These are phyloP conservation scores for Neurospora discreta DNA, from an alignment of 495 filamentous ascomycete genomes.

Conservation along the genomic window DNA sequence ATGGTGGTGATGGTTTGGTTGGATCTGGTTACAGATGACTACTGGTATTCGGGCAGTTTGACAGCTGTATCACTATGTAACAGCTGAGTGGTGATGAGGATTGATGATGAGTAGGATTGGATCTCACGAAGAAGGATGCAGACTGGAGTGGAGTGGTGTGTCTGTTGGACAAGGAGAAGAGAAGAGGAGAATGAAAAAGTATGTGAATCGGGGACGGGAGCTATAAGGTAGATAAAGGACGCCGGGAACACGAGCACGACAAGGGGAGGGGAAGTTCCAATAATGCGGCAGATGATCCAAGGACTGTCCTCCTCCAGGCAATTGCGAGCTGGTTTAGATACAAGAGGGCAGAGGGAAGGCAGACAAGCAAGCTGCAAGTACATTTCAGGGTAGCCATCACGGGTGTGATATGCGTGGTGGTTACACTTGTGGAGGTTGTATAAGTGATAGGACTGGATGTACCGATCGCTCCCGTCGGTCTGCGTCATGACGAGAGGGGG, in stretches of 20 bases:
- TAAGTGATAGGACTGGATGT: not conserved
- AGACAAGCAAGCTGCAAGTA: not conserved
- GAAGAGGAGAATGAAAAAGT: slow-evolving; percentile 6
- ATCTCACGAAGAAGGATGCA: not conserved
- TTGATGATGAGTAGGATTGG: slow-evolving; percentile 1
- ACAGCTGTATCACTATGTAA: not conserved
- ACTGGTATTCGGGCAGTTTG: not conserved
- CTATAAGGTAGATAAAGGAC: not conserved
- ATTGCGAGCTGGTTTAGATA: not conserved
- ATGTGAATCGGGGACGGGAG: not conserved
- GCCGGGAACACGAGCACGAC: not conserved
- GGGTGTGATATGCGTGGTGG: not conserved
- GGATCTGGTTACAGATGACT: slow-evolving; percentile 1
- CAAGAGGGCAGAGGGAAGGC: not conserved
- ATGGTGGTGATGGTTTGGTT: slow-evolving; percentile 32
- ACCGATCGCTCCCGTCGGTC: not conserved
- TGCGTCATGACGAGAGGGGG: not conserved
- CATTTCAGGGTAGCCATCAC: not conserved
- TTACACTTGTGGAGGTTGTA: not conserved
- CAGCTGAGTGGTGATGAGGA: not conserved
- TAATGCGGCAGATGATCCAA: not conserved
- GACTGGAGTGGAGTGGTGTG: not conserved
- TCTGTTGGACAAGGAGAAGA: slow-evolving; percentile 15
- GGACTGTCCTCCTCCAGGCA: not conserved
- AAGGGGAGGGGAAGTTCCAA: not conserved